Base-by-base conservation (phyloP, 768 basidiomycete genomes). In the Leccinum rimulosum region DNA sequence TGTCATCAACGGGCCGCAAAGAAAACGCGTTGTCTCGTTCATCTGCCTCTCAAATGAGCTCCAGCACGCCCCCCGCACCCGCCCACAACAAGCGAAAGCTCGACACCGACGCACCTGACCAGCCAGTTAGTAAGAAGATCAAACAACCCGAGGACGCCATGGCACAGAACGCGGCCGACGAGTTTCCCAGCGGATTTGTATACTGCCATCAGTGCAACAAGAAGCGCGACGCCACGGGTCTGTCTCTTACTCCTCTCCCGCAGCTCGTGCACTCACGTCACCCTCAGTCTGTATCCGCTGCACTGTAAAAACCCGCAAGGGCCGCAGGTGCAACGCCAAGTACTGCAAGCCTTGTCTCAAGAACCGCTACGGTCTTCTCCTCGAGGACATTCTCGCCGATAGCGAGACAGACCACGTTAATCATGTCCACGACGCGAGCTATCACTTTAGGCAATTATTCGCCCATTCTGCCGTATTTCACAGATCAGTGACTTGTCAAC, bases 121-220 rank as follows among this genome's bases (percentile, higher is more conserved):
- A 63, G 55, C 72, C 40, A 52, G 65, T 40, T 56, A 40, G 40
- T 50, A 69, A 63, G 55, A 70, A 64, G 47, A 54, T 33, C 64
- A 64, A 65, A 66, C 79, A 78, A 58, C 62, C 71, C 28, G 76
- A 60, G 33, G 54, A 49, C 33, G 51, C 54, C 50, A 40, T 57
- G 43, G 38, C 52, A 28, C 54, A 59, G 48, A 66, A 68, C 51
- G 59, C 48, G 61, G 66, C 58, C 11, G 58, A 74, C 19, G 72
- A 75, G 40, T 70, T 64, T 57, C 76, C 77, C 36, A 73, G 73
- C 28, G 80, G 65, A 66, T 78, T 69, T 51, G 71, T 83, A 52
- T 82, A 85, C 63, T 91, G 90, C 63, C 90, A 90, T 69, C 89
- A 90, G 66, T 90, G 90, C 71, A 78, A 77, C 61, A 81, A 80